Conservation (phyloP, 768 basidiomycete species). For the Termitomyces sp. region DNA sequence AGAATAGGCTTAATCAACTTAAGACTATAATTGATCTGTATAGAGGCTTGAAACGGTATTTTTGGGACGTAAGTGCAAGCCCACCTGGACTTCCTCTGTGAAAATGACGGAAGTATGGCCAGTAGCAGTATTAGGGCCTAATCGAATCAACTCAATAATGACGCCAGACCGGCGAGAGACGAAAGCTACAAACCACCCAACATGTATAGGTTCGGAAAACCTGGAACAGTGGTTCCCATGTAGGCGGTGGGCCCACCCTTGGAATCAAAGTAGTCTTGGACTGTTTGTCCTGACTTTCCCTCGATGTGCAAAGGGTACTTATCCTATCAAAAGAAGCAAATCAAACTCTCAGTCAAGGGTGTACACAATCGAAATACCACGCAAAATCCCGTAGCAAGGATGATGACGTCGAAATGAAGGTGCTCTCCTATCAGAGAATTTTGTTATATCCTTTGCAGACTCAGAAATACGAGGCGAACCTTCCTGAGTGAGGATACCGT, state of each 20-base stretch:
- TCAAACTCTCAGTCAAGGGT: neutral
- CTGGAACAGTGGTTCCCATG: conserved; percentile 35
- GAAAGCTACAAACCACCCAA: conserved; percentile 26
- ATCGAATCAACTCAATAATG: neutral
- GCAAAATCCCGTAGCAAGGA: conserved; percentile 33
- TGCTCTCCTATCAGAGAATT: conserved; percentile 23
- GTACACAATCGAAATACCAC: conserved; percentile 15
- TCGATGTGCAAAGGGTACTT: conserved; percentile 26
- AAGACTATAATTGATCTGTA: conserved; percentile 36
- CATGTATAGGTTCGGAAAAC: conserved; percentile 42
- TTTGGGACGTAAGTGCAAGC: neutral
- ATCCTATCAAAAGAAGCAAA: conserved; percentile 20
- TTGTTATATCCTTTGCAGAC: neutral
- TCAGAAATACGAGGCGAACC: conserved; percentile 19
- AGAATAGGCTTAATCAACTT: conserved; percentile 20
- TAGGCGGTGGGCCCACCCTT: conserved; percentile 41
- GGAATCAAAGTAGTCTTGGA: conserved; percentile 35
- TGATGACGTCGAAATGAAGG: conserved; percentile 31
- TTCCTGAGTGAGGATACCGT: conserved; percentile 36
- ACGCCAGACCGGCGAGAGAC: neutral
- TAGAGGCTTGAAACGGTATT: neutral
- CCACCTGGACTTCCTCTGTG: conserved; percentile 38
- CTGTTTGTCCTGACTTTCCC: conserved; percentile 24
- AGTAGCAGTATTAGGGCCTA: conserved; percentile 40
- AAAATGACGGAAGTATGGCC: conserved; percentile 33